Evolutionary conservation across 805 yeast species (phyloP).

Genomic region (Starmerella apicola): DNA sequence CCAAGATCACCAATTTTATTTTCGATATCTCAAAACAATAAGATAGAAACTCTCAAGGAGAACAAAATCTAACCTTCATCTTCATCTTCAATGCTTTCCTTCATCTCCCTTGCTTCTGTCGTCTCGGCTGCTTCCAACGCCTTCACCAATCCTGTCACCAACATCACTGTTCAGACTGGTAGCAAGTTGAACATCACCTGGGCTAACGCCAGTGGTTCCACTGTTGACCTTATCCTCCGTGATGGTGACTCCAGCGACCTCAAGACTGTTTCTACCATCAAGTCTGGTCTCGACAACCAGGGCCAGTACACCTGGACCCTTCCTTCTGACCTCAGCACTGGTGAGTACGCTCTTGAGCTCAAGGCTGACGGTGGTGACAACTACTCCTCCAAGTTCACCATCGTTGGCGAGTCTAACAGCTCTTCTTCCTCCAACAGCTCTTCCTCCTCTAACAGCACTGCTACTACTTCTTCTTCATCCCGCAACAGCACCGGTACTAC

Average conservation of each 20-base stretch:
- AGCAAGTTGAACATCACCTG: slow-evolving; percentile 24
- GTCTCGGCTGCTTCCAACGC: slow-evolving; percentile 23
- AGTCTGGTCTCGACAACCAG: slow-evolving; percentile 26
- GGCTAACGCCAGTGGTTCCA: slow-evolving; percentile 26
- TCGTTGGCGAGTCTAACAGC: slow-evolving; percentile 17
- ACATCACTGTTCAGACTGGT: slow-evolving; percentile 25
- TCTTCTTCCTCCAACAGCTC: slow-evolving; percentile 8
- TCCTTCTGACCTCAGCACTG: slow-evolving; percentile 25
- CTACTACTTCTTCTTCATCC: slow-evolving; percentile 10
- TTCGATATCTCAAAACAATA: background rate
- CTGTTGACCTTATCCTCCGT: slow-evolving; percentile 25
- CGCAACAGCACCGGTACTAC: slow-evolving; percentile 10
- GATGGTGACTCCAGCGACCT: slow-evolving; percentile 27
- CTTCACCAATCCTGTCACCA: slow-evolving; percentile 25
- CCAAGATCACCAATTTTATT: background rate
- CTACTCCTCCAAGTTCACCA: slow-evolving; percentile 28
- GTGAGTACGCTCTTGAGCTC: slow-evolving; percentile 27
- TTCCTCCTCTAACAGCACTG: slow-evolving; percentile 4
- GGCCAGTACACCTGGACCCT: slow-evolving; percentile 30
- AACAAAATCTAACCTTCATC: background rate
- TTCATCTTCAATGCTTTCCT: slow-evolving; percentile 1
- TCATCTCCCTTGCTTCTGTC: slow-evolving; percentile 10
- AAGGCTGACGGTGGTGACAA: slow-evolving; percentile 25
- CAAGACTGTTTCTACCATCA: slow-evolving; percentile 27
- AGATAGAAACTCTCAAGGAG: background rate